Conservation (phyloP, 139 green algal genomes). For the Chlamydomonas schloesseri region DNA sequence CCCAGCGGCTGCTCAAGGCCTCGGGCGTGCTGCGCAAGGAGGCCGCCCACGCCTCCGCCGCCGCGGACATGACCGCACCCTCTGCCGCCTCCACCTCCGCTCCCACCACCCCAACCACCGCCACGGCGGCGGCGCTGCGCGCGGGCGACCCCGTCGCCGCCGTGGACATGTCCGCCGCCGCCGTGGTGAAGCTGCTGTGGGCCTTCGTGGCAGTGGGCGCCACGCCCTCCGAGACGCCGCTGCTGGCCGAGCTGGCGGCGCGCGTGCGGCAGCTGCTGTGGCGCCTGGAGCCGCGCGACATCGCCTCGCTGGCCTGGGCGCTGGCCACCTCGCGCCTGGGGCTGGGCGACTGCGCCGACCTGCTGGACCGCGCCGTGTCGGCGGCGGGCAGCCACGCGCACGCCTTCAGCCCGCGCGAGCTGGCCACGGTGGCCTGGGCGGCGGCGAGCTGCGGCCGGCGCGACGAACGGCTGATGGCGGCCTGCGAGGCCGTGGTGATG, state of each 20-base stretch:
- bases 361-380: neutral
- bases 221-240: neutral
- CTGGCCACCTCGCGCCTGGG: neutral
- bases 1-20: neutral
- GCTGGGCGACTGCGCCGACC: neutral
- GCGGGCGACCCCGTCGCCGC: conserved; percentile 27
- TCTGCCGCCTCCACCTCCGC: neutral
- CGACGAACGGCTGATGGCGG: neutral
- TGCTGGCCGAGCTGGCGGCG: neutral
- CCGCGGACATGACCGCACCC: neutral
- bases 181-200: conserved; percentile 14
- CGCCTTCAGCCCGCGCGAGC: conserved; percentile 4
- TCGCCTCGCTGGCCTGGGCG: conserved; percentile 30
- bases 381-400: neutral
- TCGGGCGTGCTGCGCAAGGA: neutral
- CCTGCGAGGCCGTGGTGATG: neutral
- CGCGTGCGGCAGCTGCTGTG: conserved; percentile 6
- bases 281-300: conserved; percentile 27
- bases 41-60: neutral
- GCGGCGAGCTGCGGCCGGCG: neutral
- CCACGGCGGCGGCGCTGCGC: neutral
- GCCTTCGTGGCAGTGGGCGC: conserved; percentile 14
- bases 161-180: neutral
- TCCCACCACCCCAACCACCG: neutral
- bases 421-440: conserved; percentile 14